These are phyloP conservation scores for Cercospora sp. DNA, from an alignment of 2,329 filamentous ascomycete genomes.

Conservation along the genomic window DNA sequence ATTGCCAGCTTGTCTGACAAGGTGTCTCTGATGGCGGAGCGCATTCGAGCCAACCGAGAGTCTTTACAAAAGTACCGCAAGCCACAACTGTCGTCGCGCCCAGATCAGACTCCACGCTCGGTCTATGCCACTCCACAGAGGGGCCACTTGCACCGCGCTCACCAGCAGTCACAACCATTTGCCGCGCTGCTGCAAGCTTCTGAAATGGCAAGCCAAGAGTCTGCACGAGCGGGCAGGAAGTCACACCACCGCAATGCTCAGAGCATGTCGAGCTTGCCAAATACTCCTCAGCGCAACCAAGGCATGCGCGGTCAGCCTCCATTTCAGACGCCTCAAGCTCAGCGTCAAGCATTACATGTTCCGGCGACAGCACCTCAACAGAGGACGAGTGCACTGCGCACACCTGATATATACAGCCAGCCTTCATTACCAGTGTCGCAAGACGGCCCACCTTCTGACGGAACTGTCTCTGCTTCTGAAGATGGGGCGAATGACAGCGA, in stretches of 20 bases:
- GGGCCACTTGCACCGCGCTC: constrained; percentile 48
- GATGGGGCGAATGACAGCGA: constrained; percentile 45
- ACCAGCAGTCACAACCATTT: constrained; percentile 52
- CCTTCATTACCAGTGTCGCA: constrained; percentile 26
- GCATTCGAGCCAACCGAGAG: constrained; percentile 86
- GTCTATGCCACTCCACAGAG: constrained; percentile 41
- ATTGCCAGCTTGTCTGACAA: constrained; percentile 70
- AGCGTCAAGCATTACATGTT: constrained; percentile 28
- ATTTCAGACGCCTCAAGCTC: constrained; percentile 32
- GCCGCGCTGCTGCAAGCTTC: constrained; percentile 72
- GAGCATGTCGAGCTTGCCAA: constrained; percentile 80
- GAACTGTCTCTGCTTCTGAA: constrained; percentile 74
- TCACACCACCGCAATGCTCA: constrained; percentile 75
- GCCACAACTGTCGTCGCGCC: constrained; percentile 29
- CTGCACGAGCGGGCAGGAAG: constrained; percentile 41
- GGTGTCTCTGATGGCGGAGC: constrained; percentile 72
- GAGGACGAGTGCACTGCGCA: constrained; percentile 44
- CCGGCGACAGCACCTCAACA: constrained; percentile 56
- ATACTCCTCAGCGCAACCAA: constrained; percentile 64
- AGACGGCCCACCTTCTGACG: constrained; percentile 42
- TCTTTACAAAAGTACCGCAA: constrained; percentile 81
- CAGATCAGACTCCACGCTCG: constrained; percentile 47
- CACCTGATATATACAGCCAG: constrained; percentile 34
- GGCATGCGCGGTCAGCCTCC: constrained; percentile 55
- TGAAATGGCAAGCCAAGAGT: constrained; percentile 74